Conservation (phyloP, 345 rosid species). For the Arabis hirsuta region DNA sequence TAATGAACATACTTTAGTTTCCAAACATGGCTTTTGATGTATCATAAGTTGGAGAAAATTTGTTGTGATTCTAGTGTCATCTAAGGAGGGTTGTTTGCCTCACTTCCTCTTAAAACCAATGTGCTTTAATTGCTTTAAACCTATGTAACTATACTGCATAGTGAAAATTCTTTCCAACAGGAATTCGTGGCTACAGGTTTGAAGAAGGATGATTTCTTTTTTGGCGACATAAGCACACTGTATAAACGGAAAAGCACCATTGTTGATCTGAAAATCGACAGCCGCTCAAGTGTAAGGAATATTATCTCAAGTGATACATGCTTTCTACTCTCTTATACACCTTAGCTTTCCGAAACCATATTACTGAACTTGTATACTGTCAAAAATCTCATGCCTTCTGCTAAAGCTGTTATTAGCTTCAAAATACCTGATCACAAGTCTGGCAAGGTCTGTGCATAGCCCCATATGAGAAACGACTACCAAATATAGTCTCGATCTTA, state of each 20-base stretch:
- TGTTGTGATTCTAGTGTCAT: conserved; percentile 5
- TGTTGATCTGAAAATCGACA: conserved; percentile 79
- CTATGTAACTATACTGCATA: conserved; percentile 9
- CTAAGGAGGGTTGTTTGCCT: neutral
- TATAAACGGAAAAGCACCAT: conserved; percentile 65
- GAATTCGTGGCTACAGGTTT: conserved; percentile 75
- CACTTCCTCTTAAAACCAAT: neutral
- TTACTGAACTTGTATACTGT: conserved; percentile 50
- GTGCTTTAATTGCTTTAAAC: neutral
- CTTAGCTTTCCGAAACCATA: neutral
- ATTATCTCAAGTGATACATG: conserved; percentile 6
- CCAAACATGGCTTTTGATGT: conserved; percentile 1
- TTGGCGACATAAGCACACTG: conserved; percentile 70
- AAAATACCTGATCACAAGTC: conserved; percentile 85
- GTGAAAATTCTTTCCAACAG: conserved; percentile 46
- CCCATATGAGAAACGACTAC: conserved; percentile 8
- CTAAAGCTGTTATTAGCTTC: conserved; percentile 69
- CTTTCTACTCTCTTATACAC: conserved; percentile 13
- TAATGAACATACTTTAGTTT: conserved; percentile 4
- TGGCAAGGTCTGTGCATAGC: conserved; percentile 76
- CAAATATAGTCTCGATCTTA: neutral
- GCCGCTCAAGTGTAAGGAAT: conserved; percentile 65
- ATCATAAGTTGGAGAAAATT: neutral
- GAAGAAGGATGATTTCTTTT: conserved; percentile 62
- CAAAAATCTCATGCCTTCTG: conserved; percentile 59